Base-by-base conservation (phyloP, 352 stramenopile species). In the Phytophthora uliginosa region DNA sequence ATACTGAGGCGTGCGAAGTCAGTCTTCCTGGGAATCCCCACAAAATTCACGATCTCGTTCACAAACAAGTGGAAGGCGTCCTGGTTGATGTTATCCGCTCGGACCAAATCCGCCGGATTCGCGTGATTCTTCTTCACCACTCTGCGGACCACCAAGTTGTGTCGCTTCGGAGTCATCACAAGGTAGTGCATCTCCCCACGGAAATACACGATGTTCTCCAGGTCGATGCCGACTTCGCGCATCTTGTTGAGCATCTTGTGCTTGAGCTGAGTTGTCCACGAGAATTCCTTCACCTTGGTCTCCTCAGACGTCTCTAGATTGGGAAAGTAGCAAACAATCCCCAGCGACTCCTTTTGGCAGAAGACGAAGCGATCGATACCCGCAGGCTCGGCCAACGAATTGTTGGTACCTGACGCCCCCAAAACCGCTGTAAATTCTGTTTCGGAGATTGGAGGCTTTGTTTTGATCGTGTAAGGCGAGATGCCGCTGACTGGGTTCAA, bases 161-260 rank as follows among this genome's bases (percentile, higher is more conserved):
- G 42, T 15, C 42, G 42, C 18, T 24, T 50, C 0, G 42, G 42
- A 12, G 42, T 50, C 42, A 50, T 50, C 42, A 50, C 42, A 9
- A 50, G 42, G 20, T 50, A 50, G 42, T 50, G 42, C 42, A 50
- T 50, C 42, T 50, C 42, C 42, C 42, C 42, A 6, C 42, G 42
- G 42, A 50, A 50, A 24, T 50, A 50, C 42, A 50, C 42, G 15
- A 50, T 50, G 18, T 50, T 50, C 42, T 50, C 42, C 42, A 50
- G 42, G 20, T 50, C 42, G 42, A 50, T 9, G 15, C 42, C 42
- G 7, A 22, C 7, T 13, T 24, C 42, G 18, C 42, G 42, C 42
- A 50, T 24, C 18, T 50, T 50, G 42, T 50, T 24, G 18, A 50
- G 42, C 42, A 50, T 50, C 18, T 50, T 50, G 18, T 50, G 42